Evolutionary conservation across 495 filamentous ascomycete species (phyloP), one percentile per base, ranked within the genome.

Genomic region (Cercophora sp.): DNA sequence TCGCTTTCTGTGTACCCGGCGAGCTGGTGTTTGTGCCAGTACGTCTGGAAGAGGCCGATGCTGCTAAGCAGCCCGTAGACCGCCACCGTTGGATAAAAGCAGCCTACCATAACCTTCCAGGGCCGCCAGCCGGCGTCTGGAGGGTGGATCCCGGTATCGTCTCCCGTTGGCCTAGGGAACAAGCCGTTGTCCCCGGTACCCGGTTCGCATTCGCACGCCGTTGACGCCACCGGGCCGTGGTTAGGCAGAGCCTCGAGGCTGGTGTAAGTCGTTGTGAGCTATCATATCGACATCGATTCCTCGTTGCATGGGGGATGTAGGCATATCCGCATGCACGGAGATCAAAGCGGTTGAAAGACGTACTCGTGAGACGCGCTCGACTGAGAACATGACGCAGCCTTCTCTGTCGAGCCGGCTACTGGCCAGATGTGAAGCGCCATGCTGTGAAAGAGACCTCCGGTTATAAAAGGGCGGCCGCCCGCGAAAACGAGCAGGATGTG

Each of bases 61-160:
- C 47, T 57, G 49, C 55, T 63, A 19, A 66, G 54, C 5, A 69
- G 58, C 9, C 66, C 64, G 44, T 58, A 67, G 8, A 58, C 55
- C 16, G 64, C 48, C 4, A 65, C 34, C 2, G 50, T 58, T 15
- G 67, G 51, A 31, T 45, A 60, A 31, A 66, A 62, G 27, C 51
- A 55, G 26, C 65, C 64, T 32, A 65, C 25, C 24, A 60, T 55
- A 3, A 65, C 62, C 24, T 54, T 55, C 56, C 62, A 65, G 8
- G 61, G 56, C 13, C 55, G 24, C 42, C 48, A 59, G 24, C 60
- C 54, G 8, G 23, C 15, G 48, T 65, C 50, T 10, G 18, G 18
- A 5, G 9, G 35, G 35, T 5, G 8, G 29, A 6, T 32, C 8
- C 29, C 29, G 13, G 29, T 13, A 13, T 6, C 8, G 29, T 13